Base-by-base conservation (phyloP, 495 filamentous ascomycete genomes). In the Aspergillus nidulans region DNA sequence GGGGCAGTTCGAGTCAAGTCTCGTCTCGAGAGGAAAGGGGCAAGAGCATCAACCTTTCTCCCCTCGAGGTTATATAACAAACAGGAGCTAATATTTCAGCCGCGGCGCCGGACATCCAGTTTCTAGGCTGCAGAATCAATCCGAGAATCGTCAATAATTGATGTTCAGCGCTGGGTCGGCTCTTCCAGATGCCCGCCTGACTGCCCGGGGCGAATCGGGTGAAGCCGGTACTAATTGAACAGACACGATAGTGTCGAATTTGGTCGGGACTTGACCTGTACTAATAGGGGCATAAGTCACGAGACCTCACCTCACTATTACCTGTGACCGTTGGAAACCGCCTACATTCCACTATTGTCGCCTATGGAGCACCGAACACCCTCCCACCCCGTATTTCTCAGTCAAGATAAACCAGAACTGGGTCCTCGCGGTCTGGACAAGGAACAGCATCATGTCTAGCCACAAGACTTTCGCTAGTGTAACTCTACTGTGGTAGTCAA, bases 1-100 rank as follows among this genome's bases (percentile, higher is more conserved):
- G 59, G 63, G 59, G 59, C 56, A 61, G 23, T 47, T 40, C 30
- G 30, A 34, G 30, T 34, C 30, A 12, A 28, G 26, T 28, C 26
- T n/a, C n/a, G n/a, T n/a, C n/a, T n/a, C 26, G 26, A 28, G 26
- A 34, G 15, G 30, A 26, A 54, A 20, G 26, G 44, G 28, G 53
- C 42, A 16, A 38, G 38, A 47, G 25, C 53, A 40, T 36, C 30
- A 34, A 34, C 4, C 6, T 12, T 12, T 34, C 30, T 10, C 8
- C 30, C 10, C 8, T 34, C 30, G 30, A 34, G 30, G 30, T 34
- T 34, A 52, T 49, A 34, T 34, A 34, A 2, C 4, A 34, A 6
- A 34, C 30, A 34, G 30, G 30, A 34, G 30, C 30, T 34, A 34
- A 34, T 34, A 34, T 34, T 34, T 34, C 8, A 34, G 30, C 30